These are phyloP conservation scores for Aspergillus sp. DNA, from an alignment of 2,329 filamentous ascomycete genomes.

Conservation along the genomic window DNA sequence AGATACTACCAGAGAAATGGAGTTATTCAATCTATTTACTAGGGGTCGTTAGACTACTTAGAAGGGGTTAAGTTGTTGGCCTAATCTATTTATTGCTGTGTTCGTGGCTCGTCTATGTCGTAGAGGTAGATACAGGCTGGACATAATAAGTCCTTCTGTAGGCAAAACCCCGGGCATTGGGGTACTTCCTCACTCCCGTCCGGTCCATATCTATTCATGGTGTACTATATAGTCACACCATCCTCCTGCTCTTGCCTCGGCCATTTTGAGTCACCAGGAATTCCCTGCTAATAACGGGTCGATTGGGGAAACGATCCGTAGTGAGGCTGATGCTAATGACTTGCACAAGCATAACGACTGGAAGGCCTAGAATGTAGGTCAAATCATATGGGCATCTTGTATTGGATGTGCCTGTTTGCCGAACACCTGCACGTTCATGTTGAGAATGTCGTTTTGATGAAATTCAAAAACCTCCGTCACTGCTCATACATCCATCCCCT, in stretches of 20 bases:
- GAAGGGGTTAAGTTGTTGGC: not conserved
- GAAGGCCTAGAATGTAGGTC: not conserved
- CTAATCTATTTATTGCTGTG: not conserved
- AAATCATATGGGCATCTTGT: not conserved
- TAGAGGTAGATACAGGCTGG: not conserved
- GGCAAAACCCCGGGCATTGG: too few relatives aligned
- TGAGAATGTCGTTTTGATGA: not conserved
- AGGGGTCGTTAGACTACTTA: too few relatives aligned
- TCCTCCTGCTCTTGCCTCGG: too few relatives aligned
- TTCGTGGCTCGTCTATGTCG: constrained; percentile 1
- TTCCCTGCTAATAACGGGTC: too few relatives aligned
- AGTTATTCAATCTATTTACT: not conserved
- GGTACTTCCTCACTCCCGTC: not conserved
- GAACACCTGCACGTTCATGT: not conserved
- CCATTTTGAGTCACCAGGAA: too few relatives aligned
- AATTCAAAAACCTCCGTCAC: not conserved
- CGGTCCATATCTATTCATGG: not conserved
- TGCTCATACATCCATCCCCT: constrained; percentile 30
- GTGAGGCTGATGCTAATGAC: not conserved
- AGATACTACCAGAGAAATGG: not conserved
- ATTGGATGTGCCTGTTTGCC: not conserved
- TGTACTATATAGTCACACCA: not conserved
- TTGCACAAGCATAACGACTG: not conserved
- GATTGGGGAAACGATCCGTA: too few relatives aligned
- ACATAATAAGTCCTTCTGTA: not conserved